These are phyloP conservation scores for Xylaria sp. DNA, from an alignment of 2,329 filamentous ascomycete species.

Conservation along the genomic window DNA sequence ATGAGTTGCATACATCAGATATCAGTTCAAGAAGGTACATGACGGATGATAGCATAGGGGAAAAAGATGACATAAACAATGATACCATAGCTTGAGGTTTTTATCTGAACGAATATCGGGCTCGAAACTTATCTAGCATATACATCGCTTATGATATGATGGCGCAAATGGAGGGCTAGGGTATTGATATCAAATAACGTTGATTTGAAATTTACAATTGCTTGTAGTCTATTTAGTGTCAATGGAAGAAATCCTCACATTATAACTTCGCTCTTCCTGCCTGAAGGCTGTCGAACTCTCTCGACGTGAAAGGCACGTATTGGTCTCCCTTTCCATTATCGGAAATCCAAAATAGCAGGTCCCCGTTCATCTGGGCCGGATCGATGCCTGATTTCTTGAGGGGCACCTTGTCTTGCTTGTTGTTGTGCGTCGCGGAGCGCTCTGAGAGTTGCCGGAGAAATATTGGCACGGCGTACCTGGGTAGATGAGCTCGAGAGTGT, in stretches of 20 bases:
- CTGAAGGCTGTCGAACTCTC: constrained; percentile 66
- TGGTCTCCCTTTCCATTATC: constrained; percentile 62
- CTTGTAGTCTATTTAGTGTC: background rate
- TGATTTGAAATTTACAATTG: constrained; percentile 2
- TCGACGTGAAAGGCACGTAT: constrained; percentile 67
- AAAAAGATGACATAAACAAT: background rate
- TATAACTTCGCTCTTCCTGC: constrained; percentile 58
- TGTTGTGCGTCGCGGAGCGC: constrained; percentile 74
- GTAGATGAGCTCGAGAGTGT: constrained; percentile 68
- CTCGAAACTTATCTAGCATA: background rate
- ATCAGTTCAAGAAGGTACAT: background rate
- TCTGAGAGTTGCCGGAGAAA: constrained; percentile 72
- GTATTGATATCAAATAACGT: background rate
- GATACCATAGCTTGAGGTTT: background rate
- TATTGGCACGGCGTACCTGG: constrained; percentile 78
- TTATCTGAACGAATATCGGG: background rate
- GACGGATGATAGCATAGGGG: background rate
- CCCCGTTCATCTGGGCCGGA: constrained; percentile 58
- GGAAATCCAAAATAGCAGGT: constrained; percentile 66
- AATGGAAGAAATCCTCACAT: constrained; percentile 3
- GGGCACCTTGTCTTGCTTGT: constrained; percentile 82
- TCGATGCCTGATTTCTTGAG: constrained; percentile 74
- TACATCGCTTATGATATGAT: background rate
- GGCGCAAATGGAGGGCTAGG: background rate
- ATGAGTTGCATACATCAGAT: constrained; percentile 18